These are phyloP conservation scores for Yamadazyma sp. DNA, from an alignment of 805 yeast species.

Conservation along the genomic window DNA sequence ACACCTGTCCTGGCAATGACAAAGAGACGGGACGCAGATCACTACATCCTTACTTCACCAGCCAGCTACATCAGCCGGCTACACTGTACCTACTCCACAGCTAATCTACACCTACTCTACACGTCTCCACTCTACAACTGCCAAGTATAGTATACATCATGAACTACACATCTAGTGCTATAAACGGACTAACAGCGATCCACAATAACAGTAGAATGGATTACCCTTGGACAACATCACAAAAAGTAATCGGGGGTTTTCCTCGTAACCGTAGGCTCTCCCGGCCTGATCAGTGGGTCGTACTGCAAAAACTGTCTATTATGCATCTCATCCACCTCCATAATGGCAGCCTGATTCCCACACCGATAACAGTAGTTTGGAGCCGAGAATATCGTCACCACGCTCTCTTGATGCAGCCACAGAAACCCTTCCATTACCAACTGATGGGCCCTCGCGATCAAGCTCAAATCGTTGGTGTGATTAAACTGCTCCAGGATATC, in stretches of 20 bases:
- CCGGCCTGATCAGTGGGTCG: slow-evolving; percentile 95
- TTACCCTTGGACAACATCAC: no score
- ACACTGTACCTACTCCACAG: no score
- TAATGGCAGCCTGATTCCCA: slow-evolving; percentile 96
- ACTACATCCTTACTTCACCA: no score
- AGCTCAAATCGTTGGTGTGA: slow-evolving; percentile 79
- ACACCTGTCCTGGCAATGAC: no score
- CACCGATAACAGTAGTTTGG: slow-evolving; percentile 97
- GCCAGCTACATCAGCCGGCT: no score
- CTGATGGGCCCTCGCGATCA: slow-evolving; percentile 95
- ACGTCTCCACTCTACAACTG: no score
- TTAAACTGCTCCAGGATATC: slow-evolving; percentile 92
- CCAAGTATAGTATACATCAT: no score
- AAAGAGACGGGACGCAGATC: no score
- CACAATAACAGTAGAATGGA: no score
- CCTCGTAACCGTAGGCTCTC: slow-evolving; percentile 96
- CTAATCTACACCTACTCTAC: no score
- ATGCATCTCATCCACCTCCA: slow-evolving; percentile 96
- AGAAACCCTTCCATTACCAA: slow-evolving; percentile 96
- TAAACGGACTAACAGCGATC: no score
- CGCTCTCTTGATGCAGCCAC: slow-evolving; percentile 93
- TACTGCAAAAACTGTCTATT: slow-evolving; percentile 90
- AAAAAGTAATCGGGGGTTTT: slow-evolving; percentile 97
- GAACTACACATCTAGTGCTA: no score
- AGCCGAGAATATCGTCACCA: slow-evolving; percentile 91